phyloP scores from a whole-genome alignment of 2,329 filamentous ascomycete genomes.

The Colletotrichum sp. region DNA sequence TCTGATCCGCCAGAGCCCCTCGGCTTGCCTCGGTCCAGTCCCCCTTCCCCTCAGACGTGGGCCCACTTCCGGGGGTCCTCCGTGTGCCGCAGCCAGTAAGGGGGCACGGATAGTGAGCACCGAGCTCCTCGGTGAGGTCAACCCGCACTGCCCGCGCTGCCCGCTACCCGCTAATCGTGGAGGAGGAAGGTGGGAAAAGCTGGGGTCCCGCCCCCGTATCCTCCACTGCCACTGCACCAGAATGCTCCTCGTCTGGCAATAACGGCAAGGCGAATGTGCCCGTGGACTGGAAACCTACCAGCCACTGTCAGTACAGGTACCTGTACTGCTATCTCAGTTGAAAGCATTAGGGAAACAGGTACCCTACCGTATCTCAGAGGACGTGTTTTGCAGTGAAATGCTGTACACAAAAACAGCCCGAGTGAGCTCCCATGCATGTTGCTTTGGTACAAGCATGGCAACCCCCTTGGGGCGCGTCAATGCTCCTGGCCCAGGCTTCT shows the following conservation, averaged over 20 bases:
- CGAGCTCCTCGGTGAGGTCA: background rate
- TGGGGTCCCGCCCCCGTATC: conserved; percentile 5
- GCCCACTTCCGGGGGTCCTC: background rate
- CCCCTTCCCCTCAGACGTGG: conserved; percentile 6
- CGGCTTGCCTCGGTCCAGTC: conserved; percentile 24
- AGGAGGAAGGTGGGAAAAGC: conserved; percentile 12
- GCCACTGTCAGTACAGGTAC: background rate
- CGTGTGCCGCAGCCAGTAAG: background rate
- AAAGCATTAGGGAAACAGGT: background rate
- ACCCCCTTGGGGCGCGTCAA: background rate
- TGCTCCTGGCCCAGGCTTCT: background rate
- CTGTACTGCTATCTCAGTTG: background rate
- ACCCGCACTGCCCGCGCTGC: background rate
- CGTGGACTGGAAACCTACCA: background rate
- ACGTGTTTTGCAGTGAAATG: background rate
- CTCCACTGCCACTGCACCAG: background rate
- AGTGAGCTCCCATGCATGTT: background rate
- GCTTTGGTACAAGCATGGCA: background rate
- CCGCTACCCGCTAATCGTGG: conserved; percentile 9
- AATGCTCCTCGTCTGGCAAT: background rate
- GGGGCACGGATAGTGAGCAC: background rate
- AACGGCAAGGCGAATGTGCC: background rate
- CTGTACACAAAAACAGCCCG: background rate
- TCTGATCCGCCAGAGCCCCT: background rate
- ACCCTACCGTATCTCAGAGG: background rate